Conservation (phyloP, 164 flowering plant genomes). For the Chloranthus sessilifolius region DNA sequence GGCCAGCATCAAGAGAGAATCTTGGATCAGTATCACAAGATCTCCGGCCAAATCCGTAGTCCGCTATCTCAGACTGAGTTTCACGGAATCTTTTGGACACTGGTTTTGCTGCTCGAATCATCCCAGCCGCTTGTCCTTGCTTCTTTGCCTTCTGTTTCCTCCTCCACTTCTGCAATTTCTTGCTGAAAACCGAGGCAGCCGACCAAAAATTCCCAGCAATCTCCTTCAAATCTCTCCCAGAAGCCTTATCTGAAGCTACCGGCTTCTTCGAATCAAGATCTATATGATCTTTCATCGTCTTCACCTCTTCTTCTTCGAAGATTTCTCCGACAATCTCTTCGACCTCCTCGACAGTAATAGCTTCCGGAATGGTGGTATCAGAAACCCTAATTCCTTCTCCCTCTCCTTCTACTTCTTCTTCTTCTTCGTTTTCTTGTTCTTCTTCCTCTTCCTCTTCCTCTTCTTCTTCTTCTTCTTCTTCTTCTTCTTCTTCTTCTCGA, state of each 20-base stretch:
- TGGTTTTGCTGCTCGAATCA: conserved; percentile 38
- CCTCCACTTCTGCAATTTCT: conserved; percentile 83
- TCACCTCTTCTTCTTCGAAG: conserved; percentile 40
- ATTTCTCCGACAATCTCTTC: conserved; percentile 9
- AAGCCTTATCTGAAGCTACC: conserved; percentile 7
- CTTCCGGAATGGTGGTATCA: too few relatives aligned
- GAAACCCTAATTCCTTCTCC: background rate
- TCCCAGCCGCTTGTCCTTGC: conserved; percentile 20
- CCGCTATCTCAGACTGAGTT: conserved; percentile 81
- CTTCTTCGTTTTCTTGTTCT: conserved; percentile 2
- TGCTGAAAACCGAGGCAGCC: conserved; percentile 82
- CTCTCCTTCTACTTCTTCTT: background rate
- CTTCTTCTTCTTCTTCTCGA: conserved; percentile 17
- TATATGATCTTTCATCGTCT: conserved; percentile 85
- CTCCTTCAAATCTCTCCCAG: conserved; percentile 51
- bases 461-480: conserved; percentile 14
- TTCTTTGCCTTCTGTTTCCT: conserved; percentile 61
- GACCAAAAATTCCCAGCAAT: conserved; percentile 66
- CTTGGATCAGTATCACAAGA: conserved; percentile 58
- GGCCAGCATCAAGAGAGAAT: conserved; percentile 41
- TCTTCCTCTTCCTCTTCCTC: conserved; percentile 23
- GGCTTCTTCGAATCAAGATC: conserved; percentile 63
- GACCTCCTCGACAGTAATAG: background rate
- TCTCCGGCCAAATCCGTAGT: conserved; percentile 80
- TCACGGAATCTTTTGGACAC: conserved; percentile 45